Evolutionary conservation across 352 stramenopile species (phyloP).

Genomic region (Elongisporangium prolatum): DNA sequence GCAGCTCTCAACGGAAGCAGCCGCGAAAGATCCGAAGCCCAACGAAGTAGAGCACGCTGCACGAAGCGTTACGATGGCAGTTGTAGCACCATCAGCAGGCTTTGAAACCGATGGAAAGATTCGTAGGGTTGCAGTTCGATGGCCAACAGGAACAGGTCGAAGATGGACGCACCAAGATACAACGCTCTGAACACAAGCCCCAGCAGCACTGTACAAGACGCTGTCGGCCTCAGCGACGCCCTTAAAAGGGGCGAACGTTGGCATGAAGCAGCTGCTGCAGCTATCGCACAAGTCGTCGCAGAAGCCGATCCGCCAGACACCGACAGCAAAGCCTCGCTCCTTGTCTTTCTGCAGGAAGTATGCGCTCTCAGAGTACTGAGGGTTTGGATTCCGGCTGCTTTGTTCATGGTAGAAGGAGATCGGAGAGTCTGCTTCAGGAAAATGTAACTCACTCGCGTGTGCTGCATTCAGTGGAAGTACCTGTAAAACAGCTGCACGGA

Average conservation of each 20-base stretch:
- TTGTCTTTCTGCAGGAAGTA: background rate
- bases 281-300: background rate
- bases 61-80: background rate
- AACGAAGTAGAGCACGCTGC: background rate
- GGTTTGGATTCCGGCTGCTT: background rate
- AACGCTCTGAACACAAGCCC: background rate
- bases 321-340: background rate
- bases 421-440: background rate
- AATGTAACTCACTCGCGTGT: background rate
- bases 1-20: constrained; percentile 4
- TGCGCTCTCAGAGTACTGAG: background rate
- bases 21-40: background rate
- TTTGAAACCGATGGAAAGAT: background rate
- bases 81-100: background rate
- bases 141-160: background rate
- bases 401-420: background rate
- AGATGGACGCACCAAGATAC: background rate
- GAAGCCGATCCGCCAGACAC: background rate
- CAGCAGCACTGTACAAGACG: background rate
- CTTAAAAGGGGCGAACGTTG: background rate
- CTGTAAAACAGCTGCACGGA: no score
- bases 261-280: background rate
- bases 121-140: background rate
- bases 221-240: background rate
- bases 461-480: no score